Evolutionary conservation across 495 filamentous ascomycete genomes (phyloP).

Genomic region (Aspergillus sclerotiicarbonarius): DNA sequence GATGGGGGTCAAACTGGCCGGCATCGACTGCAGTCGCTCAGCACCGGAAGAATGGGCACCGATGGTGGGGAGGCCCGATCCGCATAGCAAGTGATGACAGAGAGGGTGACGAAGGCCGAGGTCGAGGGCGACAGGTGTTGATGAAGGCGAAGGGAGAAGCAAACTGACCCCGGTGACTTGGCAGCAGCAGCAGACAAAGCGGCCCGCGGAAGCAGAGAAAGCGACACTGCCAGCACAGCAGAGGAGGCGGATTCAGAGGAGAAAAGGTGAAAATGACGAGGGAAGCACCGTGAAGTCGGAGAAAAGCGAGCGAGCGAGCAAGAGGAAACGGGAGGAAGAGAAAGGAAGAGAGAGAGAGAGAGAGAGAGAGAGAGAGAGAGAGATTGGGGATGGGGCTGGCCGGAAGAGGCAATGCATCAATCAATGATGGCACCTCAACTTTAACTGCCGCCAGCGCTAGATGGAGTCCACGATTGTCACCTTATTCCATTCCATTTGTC

Average conservation of each 20-base stretch:
- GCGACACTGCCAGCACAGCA: background rate
- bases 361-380: slow-evolving; percentile 4
- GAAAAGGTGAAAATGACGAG: background rate
- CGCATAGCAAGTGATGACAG: slow-evolving; percentile 9
- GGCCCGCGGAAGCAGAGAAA: slow-evolving; percentile 1
- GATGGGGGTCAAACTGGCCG: slow-evolving; percentile 10
- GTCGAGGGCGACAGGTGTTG: background rate
- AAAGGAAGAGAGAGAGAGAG: slow-evolving; percentile 2
- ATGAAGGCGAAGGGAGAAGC: background rate
- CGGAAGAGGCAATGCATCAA: slow-evolving; percentile 3
- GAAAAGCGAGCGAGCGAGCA: background rate
- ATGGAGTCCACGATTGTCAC: background rate
- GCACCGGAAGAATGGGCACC: slow-evolving; percentile 1
- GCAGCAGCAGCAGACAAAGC: background rate
- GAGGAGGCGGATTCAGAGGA: slow-evolving; percentile 2
- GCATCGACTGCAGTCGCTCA: slow-evolving; percentile 12
- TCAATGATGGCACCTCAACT: background rate
- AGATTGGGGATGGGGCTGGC: slow-evolving; percentile 4
- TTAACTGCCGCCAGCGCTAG: slow-evolving; percentile 2
- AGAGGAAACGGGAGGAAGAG: slow-evolving; percentile 8
- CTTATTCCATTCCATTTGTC: slow-evolving; percentile 1
- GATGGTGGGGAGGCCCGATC: background rate
- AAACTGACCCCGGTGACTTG: background rate
- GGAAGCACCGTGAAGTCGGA: background rate
- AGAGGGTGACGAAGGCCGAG: slow-evolving; percentile 5